phyloP scores from a whole-genome alignment of 352 stramenopile species.

The Globisporangium mamillatum region DNA sequence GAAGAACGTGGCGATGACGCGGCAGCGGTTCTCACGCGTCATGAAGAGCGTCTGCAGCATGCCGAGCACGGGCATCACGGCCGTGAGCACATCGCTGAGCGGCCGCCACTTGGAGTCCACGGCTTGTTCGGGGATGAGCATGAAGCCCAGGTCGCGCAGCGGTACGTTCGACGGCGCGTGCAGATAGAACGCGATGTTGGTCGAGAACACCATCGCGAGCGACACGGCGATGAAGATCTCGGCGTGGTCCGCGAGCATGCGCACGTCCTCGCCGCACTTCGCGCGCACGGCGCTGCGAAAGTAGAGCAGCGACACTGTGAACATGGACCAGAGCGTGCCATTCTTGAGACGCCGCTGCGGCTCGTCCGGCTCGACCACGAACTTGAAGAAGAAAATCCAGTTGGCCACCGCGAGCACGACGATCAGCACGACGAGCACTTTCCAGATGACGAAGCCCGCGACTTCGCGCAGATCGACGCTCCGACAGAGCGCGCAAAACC shows the following conservation, averaged over 20 bases:
- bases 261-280: conserved; percentile 4
- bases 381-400: conserved; percentile 71
- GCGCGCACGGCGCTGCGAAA: conserved; percentile 42
- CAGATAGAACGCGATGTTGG: conserved; percentile 73
- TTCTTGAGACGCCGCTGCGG: conserved; percentile 23
- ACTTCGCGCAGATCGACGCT: conserved; percentile 43
- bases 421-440: conserved; percentile 35
- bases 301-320: conserved; percentile 41
- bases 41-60: conserved; percentile 48
- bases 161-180: conserved; percentile 51
- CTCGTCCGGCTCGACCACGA: conserved; percentile 49
- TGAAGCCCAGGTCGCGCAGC: conserved; percentile 70
- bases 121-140: conserved; percentile 63
- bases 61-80: conserved; percentile 54
- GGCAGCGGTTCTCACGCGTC: conserved; percentile 44
- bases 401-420: conserved; percentile 43
- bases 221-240: conserved; percentile 67
- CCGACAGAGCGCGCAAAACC: conserved; percentile 25
- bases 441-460: conserved; percentile 40
- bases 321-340: conserved; percentile 39
- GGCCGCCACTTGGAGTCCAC: conserved; percentile 55
- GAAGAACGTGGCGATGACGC: conserved; percentile 63
- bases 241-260: conserved; percentile 41
- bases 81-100: conserved; percentile 66
- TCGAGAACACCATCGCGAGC: conserved; percentile 61